phyloP scores from a whole-genome alignment of 2,329 filamentous ascomycete genomes.

The Scedosporium dehoogii region DNA sequence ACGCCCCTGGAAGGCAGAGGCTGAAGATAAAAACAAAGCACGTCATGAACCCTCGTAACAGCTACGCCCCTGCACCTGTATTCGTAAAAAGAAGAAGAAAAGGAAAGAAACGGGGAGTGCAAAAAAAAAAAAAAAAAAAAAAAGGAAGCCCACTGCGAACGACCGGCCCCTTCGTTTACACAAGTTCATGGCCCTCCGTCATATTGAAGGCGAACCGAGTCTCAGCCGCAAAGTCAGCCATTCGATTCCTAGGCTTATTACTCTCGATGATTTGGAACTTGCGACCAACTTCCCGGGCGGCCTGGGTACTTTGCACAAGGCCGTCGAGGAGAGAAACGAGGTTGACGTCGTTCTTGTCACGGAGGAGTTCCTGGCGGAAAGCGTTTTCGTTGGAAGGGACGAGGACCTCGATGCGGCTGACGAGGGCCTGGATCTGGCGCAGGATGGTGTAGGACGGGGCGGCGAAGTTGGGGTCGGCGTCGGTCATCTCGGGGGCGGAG shows the following conservation, averaged over 20 bases:
- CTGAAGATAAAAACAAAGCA: too few species aligned
- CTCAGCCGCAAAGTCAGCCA: background rate
- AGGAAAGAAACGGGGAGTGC: background rate
- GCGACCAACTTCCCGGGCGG: constrained; percentile 63
- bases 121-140: background rate
- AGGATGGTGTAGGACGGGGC: constrained; percentile 61
- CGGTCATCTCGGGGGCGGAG: constrained; percentile 28
- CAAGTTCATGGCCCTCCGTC: background rate
- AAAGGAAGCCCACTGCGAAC: background rate
- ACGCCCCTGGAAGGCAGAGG: too few species aligned
- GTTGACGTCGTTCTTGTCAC: constrained; percentile 76
- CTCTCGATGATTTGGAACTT: constrained; percentile 57
- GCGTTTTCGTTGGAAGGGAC: constrained; percentile 57
- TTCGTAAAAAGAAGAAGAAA: background rate
- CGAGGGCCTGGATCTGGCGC: constrained; percentile 77
- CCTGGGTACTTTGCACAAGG: constrained; percentile 62
- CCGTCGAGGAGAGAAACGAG: constrained; percentile 67
- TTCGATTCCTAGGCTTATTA: background rate
- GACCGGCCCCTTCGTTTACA: background rate
- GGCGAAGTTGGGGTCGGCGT: constrained; percentile 7
- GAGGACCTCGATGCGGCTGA: constrained; percentile 73
- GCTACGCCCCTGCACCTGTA: background rate
- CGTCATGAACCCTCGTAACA: too few species aligned
- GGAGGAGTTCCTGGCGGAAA: constrained; percentile 61
- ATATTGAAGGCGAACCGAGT: background rate